Conservation (phyloP, 495 filamentous ascomycete species). For the Collariella sp. region DNA sequence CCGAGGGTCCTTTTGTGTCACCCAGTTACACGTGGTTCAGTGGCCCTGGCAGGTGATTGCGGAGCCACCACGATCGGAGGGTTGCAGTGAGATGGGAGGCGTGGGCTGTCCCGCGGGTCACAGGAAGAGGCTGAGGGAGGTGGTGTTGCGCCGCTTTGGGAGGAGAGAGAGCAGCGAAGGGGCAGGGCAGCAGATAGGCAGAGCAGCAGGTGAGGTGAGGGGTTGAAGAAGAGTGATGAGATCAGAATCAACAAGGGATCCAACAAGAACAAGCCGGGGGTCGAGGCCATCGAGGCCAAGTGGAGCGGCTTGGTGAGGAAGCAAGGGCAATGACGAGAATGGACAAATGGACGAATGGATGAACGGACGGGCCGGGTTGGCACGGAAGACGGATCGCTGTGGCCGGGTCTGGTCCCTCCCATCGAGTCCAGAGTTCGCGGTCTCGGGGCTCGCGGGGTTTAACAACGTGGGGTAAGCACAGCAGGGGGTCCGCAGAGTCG, state of each 20-base stretch:
- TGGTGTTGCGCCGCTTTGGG: too few relatives aligned
- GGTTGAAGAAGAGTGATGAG: neutral
- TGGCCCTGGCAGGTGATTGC: neutral
- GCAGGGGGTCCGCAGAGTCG: neutral
- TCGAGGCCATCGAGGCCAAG: slow-evolving; percentile 1
- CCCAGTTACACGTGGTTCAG: neutral
- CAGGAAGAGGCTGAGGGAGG: too few relatives aligned
- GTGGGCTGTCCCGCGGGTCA: too few relatives aligned
- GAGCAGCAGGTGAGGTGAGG: neutral
- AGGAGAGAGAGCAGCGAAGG: neutral
- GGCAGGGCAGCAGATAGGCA: neutral
- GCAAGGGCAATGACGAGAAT: neutral
- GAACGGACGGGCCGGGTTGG: neutral
- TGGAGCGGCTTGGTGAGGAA: neutral
- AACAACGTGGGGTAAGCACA: neutral
- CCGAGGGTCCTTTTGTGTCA: neutral
- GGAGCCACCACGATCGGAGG: neutral
- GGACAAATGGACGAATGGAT: neutral
- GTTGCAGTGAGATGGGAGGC: neutral
- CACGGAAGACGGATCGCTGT: neutral
- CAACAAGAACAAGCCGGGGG: slow-evolving; percentile 5
- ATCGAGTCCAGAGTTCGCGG: neutral
- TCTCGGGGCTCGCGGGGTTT: slow-evolving; percentile 4
- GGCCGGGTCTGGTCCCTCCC: too few relatives aligned
- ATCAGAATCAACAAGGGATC: slow-evolving; percentile 1